Conservation (phyloP, 371 early-diverging fungal species). For the Furculomyces boomerangus region DNA sequence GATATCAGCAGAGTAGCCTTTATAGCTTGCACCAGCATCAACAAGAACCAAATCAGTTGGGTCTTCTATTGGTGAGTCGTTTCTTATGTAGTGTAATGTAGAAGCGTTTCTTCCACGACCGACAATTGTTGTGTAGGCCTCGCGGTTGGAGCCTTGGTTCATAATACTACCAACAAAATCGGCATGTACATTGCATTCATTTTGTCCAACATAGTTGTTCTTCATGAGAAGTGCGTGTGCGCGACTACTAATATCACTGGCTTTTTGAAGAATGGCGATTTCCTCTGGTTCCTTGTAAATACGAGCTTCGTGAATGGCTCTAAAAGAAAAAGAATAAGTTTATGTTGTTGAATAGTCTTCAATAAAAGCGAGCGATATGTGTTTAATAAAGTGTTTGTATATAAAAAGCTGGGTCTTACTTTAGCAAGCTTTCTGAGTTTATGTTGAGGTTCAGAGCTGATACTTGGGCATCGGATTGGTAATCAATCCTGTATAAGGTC, state of each 20-base stretch:
- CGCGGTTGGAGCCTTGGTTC: constrained; percentile 45
- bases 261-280: constrained; percentile 49
- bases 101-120: constrained; percentile 64
- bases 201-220: constrained; percentile 31
- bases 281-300: constrained; percentile 61
- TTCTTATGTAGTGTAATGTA: constrained; percentile 65
- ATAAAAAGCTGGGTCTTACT: constrained; percentile 18
- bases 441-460: constrained; percentile 17
- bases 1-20: constrained; percentile 75
- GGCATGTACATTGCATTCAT: constrained; percentile 55
- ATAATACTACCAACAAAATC: constrained; percentile 56
- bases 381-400: no score
- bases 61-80: constrained; percentile 23
- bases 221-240: constrained; percentile 68
- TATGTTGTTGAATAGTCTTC: no score
- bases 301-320: constrained; percentile 54
- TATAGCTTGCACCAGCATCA: constrained; percentile 72
- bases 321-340: neutral
- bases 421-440: constrained; percentile 8
- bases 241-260: constrained; percentile 51
- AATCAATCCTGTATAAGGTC: constrained; percentile 22
- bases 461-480: constrained; percentile 12
- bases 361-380: no score
- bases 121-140: constrained; percentile 75
- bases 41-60: constrained; percentile 50